Evolutionary conservation across 2,329 filamentous ascomycete species (phyloP), one percentile per base, ranked within the genome.

Genomic region (Stylonectria norvegica): DNA sequence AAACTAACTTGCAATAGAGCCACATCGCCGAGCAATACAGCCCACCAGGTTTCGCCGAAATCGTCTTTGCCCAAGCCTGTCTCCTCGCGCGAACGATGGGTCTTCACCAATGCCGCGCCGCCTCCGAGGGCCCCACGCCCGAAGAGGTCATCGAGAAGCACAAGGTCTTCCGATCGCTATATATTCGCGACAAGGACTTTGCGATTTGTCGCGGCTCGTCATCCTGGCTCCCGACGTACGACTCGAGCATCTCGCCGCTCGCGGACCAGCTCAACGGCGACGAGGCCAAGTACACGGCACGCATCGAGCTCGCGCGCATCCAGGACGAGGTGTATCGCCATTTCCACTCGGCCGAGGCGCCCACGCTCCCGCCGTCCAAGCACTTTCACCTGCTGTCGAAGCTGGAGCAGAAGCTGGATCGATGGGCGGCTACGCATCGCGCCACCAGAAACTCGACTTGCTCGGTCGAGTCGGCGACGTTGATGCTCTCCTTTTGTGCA

Each of bases 1-100:
- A n/a, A n/a, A n/a, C n/a, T n/a, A 2, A 2, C 7, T 17, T 2
- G 4, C 3, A 7, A 17, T 27, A 57, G 55, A 57, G 55, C 23
- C 50, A 56, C 12, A 42, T 56, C 7, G 51, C 51, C 9, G 55
- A 57, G 16, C 55, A 57, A 5, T 57, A 56, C 20, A 56, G 55
- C 16, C 48, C 55, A 3, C 45, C 47, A 2, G 44, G 47, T 5
- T 41, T 57, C 15, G 51, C 55, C 10, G 55, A 53, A 25, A 25
- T 56, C 2, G 38, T 57, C 7, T 57, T 57, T 23, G 52, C 55
- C 19, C 54, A 57, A 23, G 55, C 55, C 5, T 57, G 55, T 15
- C 34, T 53, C 4, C 36, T 57, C 20, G 55, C 55, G 22, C 49
- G 55, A 5, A 57, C 47, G 6, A 57, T 57, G 52, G 55, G 55